Base-by-base conservation (phyloP, 1,284 basidiomycete species). In the Pholiota adiposa region DNA sequence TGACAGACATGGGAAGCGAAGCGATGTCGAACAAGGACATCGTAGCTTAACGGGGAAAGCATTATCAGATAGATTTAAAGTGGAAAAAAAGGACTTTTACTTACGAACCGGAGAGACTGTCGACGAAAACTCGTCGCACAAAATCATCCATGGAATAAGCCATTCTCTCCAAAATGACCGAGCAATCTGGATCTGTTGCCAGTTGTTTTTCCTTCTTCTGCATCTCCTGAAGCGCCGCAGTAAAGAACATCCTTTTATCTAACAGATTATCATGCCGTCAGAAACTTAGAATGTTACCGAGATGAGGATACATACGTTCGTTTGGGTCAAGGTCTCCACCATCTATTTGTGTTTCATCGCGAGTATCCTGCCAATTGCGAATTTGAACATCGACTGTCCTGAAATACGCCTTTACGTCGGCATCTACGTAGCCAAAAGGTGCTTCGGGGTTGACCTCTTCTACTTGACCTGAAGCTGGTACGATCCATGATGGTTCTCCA, bases 1-100 rank as follows among this genome's bases (percentile, higher is more conserved):
- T 97, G 95, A 65, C 90, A 89, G 8, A 97, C 95, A 83, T 97
- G 96, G 23, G 93, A 96, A 16, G 91, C 93, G 76, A 95, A 96
- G 21, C 95, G 85, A 70, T 97, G 92, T 67, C 81, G 85, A 36
- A 87, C 78, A 16, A 97, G 80, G 43, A 79, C 72, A 62, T 86
- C 86, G 65, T 87, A 92, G 16, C 91, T 93, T 58, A 21, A 16
- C 53, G 9, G 11, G 25, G 9, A 54, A 18, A 49, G 8, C 3
- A 38, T 55, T 63, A 23, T 46, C 49, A 27, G 56, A 62, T 6
- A 43, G 57, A 31, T 56, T 36, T 23, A 48, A 38, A 18, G 8
- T 34, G 27, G 49, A 21, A 49, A 21, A 46, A 46, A 34, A 7
- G 49, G 16, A 56, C 29, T n/a, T n/a, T n/a, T 44, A 87, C 90